phyloP scores from a whole-genome alignment of 352 stramenopile species.

The Globisporangium recalcitrans region DNA sequence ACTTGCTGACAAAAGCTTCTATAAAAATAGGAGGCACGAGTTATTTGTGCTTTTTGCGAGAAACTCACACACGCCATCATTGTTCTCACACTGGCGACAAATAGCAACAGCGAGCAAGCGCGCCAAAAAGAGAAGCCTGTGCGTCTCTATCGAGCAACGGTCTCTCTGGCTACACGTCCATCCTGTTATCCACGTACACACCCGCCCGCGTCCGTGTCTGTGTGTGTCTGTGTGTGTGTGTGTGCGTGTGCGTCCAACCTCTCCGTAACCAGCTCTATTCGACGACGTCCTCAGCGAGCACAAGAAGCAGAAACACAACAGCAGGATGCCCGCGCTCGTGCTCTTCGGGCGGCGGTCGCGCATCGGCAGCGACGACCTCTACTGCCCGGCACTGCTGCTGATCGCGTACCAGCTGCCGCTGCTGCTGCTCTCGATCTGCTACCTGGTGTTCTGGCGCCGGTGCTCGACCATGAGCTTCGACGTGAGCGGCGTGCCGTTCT shows the following conservation, averaged over 20 bases:
- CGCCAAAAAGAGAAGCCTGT: too few species aligned
- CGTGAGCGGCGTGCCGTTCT: slow-evolving; percentile 61
- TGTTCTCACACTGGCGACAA: background rate
- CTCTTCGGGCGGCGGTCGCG: slow-evolving; percentile 77
- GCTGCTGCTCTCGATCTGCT: slow-evolving; percentile 52
- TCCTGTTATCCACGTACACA: background rate
- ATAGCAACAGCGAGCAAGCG: too few species aligned
- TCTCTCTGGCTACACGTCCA: background rate
- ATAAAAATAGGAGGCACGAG: too few species aligned
- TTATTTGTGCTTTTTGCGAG: too few species aligned
- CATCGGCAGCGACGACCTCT: slow-evolving; percentile 83
- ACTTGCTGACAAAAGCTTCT: too few species aligned
- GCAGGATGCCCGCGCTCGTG: slow-evolving; percentile 73
- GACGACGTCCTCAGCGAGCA: background rate
- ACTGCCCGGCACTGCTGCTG: slow-evolving; percentile 74
- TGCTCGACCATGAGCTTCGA: slow-evolving; percentile 68
- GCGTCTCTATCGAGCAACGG: background rate
- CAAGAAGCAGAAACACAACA: background rate
- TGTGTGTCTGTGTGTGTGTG: background rate
- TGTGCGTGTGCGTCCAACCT: background rate
- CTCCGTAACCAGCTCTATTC: background rate
- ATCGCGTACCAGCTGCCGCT: slow-evolving; percentile 75
- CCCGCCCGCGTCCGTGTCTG: background rate
- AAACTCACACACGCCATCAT: background rate
- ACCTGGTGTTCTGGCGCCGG: slow-evolving; percentile 51